These are phyloP conservation scores for Chamaecyparis obtusa DNA, from an alignment of 75 land plant genomes.

Conservation along the genomic window DNA sequence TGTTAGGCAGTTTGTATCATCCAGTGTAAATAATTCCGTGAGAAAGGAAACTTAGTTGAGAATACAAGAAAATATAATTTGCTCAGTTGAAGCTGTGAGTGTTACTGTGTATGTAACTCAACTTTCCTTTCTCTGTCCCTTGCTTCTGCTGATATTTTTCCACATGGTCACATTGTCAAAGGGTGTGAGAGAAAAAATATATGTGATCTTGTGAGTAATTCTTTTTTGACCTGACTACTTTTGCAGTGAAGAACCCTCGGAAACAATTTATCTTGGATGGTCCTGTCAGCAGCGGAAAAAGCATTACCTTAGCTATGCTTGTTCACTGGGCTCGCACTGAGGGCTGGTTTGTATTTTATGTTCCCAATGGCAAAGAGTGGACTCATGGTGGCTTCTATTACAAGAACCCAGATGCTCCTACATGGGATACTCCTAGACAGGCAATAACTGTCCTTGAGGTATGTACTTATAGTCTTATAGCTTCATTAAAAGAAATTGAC, in stretches of 20 bases:
- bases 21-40: not conserved
- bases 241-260: constrained; percentile 14
- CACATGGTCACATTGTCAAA: not conserved
- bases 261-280: constrained; percentile 90
- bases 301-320: constrained; percentile 89
- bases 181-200: not conserved
- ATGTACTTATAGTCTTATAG: constrained; percentile 5
- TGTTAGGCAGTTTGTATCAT: not conserved
- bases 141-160: not conserved
- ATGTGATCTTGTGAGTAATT: not conserved
- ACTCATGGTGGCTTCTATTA: constrained; percentile 80
- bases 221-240: not conserved
- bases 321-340: constrained; percentile 93
- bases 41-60: not conserved
- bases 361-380: constrained; percentile 80
- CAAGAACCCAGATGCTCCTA: constrained; percentile 64
- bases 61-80: not conserved
- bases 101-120: not conserved
- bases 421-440: constrained; percentile 88
- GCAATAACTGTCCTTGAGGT: constrained; percentile 78
- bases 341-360: constrained; percentile 95
- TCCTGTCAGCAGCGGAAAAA: constrained; percentile 86
- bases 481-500: not conserved
- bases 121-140: not conserved
- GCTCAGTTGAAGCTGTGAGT: not conserved